phyloP scores from a whole-genome alignment of 768 basidiomycete genomes.

The Lactarius akahatsu region DNA sequence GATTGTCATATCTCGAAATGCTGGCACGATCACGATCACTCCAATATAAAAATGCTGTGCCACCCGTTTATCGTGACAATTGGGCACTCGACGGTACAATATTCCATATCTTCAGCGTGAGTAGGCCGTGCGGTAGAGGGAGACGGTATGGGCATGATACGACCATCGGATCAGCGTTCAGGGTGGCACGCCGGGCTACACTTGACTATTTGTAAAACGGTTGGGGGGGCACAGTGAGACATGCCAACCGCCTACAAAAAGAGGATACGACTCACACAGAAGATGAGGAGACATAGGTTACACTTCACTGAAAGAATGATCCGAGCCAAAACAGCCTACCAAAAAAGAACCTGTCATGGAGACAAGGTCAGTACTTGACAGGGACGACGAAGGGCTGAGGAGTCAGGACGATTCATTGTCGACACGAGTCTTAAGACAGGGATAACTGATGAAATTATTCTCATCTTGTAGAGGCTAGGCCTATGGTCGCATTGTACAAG shows the following conservation, averaged over 20 bases:
- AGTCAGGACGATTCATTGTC: conserved; percentile 15
- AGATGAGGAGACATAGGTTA: background rate
- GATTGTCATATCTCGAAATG: no score
- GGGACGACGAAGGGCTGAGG: background rate
- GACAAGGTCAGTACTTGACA: conserved; percentile 1
- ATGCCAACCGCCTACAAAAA: background rate
- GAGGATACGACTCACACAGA: background rate
- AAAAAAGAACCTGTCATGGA: conserved; percentile 2
- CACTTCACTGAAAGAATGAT: background rate
- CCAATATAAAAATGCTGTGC: background rate
- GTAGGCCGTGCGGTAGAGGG: background rate
- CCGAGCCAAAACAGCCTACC: background rate
- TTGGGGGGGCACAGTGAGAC: background rate
- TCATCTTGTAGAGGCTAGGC: conserved; percentile 16
- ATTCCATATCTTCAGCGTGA: no score
- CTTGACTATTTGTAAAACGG: background rate
- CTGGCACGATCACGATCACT: no score
- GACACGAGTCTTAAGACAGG: conserved; percentile 28
- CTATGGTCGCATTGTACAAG: background rate
- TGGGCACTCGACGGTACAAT: no score
- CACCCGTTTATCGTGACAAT: background rate
- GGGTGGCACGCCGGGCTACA: background rate
- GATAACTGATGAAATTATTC: conserved; percentile 27
- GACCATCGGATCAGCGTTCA: background rate
- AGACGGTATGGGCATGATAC: background rate